Evolutionary conservation across 352 stramenopile genomes (phyloP).

Genomic region (Plasmopara muralis): DNA sequence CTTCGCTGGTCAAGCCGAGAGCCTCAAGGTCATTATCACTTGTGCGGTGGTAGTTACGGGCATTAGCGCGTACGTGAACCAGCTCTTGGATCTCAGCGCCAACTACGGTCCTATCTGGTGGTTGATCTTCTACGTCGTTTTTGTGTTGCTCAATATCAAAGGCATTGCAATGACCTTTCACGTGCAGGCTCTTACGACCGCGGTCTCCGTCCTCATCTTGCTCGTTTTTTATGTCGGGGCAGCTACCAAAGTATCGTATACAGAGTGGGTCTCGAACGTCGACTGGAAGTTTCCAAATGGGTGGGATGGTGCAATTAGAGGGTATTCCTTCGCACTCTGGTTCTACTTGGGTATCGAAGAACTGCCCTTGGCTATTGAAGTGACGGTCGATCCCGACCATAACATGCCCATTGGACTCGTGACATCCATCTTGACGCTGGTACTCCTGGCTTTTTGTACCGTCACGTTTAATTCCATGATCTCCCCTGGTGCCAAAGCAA

Average conservation of each 20-base stretch:
- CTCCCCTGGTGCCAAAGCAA: constrained; percentile 32
- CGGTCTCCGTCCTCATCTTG: constrained; percentile 49
- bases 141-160: constrained; percentile 51
- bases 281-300: constrained; percentile 46
- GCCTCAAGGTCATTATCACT: constrained; percentile 65
- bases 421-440: constrained; percentile 48
- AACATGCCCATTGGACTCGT: constrained; percentile 57
- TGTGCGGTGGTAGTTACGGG: constrained; percentile 52
- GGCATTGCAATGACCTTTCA: constrained; percentile 62
- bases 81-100: constrained; percentile 35
- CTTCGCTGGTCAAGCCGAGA: constrained; percentile 57
- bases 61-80: constrained; percentile 64
- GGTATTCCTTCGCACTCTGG: constrained; percentile 61
- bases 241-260: constrained; percentile 51
- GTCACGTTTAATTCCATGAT: constrained; percentile 68
- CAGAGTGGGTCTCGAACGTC: constrained; percentile 35
- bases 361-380: constrained; percentile 52
- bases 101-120: constrained; percentile 47
- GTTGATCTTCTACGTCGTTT: constrained; percentile 54
- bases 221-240: constrained; percentile 63
- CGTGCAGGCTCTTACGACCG: constrained; percentile 47
- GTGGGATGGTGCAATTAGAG: constrained; percentile 43
- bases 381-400: constrained; percentile 51
- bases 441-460: constrained; percentile 48
- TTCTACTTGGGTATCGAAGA: constrained; percentile 71